Conservation (phyloP, 768 basidiomycete species). For the Pleurotus sapidus region DNA sequence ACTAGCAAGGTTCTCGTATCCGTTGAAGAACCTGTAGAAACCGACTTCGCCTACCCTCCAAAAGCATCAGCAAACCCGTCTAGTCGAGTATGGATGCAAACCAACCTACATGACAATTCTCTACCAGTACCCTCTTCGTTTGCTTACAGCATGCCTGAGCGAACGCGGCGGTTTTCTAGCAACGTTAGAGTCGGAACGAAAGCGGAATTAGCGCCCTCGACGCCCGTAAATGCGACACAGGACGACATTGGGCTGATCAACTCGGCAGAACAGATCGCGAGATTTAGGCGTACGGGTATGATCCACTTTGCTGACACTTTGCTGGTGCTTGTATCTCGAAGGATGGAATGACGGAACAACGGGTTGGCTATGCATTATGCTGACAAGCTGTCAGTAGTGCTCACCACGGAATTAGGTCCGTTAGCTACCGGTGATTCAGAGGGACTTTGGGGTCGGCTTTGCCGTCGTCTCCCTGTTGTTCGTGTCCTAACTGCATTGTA, state of each 20-base stretch:
- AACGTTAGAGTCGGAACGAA: background rate
- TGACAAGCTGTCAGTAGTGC: background rate
- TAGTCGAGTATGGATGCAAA: constrained; percentile 4
- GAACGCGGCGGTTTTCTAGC: background rate
- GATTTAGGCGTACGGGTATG: constrained; percentile 4
- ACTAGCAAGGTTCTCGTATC: background rate
- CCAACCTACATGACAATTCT: background rate
- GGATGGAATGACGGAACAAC: constrained; percentile 31
- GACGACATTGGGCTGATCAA: background rate
- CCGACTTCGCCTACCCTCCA: background rate
- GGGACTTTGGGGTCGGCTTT: constrained; percentile 29
- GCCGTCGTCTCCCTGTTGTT: constrained; percentile 53
- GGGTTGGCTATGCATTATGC: background rate
- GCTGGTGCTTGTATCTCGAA: constrained; percentile 38
- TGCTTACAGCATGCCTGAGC: background rate
- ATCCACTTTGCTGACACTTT: constrained; percentile 40
- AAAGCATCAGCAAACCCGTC: constrained; percentile 5
- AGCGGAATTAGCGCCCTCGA: background rate
- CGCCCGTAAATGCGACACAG: background rate
- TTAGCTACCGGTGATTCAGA: constrained; percentile 23
- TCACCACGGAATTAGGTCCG: constrained; percentile 13
- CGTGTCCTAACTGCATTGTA: constrained; percentile 27
- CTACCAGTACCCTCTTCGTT: background rate
- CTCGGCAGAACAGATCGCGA: constrained; percentile 4
- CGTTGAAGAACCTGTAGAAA: background rate